Percentiles rank a stretch among this genome's conserved stretches.
Evolutionary conservation across 352 stramenopile species (phyloP).

Genomic region (Pythium periplocum): DNA sequence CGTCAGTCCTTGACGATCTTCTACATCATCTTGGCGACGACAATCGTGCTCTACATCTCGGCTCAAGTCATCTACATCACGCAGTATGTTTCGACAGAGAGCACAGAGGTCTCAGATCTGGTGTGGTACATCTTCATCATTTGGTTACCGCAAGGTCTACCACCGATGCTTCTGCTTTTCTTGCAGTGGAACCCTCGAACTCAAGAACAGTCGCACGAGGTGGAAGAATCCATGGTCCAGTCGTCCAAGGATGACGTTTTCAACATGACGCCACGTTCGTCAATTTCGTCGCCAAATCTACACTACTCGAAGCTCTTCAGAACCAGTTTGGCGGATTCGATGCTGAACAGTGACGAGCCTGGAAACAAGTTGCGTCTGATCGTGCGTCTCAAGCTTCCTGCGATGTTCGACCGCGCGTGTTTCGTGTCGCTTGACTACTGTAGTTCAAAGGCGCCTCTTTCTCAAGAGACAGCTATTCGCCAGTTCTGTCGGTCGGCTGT

Average conservation of each 20-base stretch:
- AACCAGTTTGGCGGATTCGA: constrained; percentile 69
- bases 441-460: constrained; percentile 65
- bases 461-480: constrained; percentile 38
- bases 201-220: constrained; percentile 47
- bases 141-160: constrained; percentile 72
- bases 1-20: constrained; percentile 85
- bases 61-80: constrained; percentile 86
- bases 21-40: constrained; percentile 85
- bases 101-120: constrained; percentile 66
- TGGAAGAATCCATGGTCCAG: constrained; percentile 42
- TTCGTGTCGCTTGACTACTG: constrained; percentile 85
- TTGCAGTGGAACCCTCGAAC: constrained; percentile 84
- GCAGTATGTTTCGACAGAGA: constrained; percentile 68
- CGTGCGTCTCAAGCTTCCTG: constrained; percentile 75
- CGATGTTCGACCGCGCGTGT: constrained; percentile 67
- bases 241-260: constrained; percentile 82
- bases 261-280: constrained; percentile 78
- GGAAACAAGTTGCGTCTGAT: constrained; percentile 79
- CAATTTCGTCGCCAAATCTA: constrained; percentile 71
- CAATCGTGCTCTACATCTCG: constrained; percentile 82
- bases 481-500: constrained; percentile 47
- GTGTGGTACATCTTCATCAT: constrained; percentile 88
- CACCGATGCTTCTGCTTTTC: constrained; percentile 74
- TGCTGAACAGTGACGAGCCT: constrained; percentile 76
- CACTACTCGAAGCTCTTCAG: constrained; percentile 78